Evolutionary conservation across 2,329 filamentous ascomycete genomes (phyloP).

Genomic region (Colletotrichum tropicicola): DNA sequence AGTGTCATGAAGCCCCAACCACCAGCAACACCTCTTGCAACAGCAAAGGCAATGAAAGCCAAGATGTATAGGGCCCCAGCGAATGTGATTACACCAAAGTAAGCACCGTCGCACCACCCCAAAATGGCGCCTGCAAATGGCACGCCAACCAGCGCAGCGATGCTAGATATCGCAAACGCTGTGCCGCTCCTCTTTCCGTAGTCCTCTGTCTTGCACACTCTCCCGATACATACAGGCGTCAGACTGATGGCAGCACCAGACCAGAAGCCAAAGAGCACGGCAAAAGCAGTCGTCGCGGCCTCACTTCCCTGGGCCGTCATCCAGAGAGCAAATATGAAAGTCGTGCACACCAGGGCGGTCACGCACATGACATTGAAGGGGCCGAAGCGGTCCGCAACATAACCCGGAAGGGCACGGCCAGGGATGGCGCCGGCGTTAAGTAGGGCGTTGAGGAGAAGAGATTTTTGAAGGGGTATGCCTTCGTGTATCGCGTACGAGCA

Average conservation of each 20-base stretch:
- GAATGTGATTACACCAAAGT: conserved; percentile 63
- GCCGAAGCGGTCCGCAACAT: conserved; percentile 73
- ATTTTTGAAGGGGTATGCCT: conserved; percentile 62
- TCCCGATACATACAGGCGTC: conserved; percentile 76
- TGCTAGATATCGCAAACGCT: conserved; percentile 73
- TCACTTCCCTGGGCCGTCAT: conserved; percentile 57
- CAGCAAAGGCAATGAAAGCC: conserved; percentile 42
- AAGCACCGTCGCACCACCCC: conserved; percentile 52
- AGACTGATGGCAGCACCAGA: conserved; percentile 75
- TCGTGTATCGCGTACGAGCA: conserved; percentile 68
- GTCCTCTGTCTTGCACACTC: conserved; percentile 73
- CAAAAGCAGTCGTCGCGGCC: conserved; percentile 66
- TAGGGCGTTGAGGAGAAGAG: conserved; percentile 74
- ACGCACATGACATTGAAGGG: conserved; percentile 76
- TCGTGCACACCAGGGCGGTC: conserved; percentile 57
- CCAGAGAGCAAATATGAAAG: conserved; percentile 67
- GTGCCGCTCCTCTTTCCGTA: conserved; percentile 77
- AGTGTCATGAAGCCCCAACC: conserved; percentile 28
- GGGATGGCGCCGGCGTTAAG: conserved; percentile 75
- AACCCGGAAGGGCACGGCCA: conserved; percentile 74
- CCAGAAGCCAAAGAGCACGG: conserved; percentile 74
- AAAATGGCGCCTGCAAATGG: conserved; percentile 67
- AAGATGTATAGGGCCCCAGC: conserved; percentile 57
- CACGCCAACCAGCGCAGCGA: conserved; percentile 64
- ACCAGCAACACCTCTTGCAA: conserved; percentile 33